phyloP scores from a whole-genome alignment of 225 moss, liverwort and hornwort species.

The Neckera pumila region DNA sequence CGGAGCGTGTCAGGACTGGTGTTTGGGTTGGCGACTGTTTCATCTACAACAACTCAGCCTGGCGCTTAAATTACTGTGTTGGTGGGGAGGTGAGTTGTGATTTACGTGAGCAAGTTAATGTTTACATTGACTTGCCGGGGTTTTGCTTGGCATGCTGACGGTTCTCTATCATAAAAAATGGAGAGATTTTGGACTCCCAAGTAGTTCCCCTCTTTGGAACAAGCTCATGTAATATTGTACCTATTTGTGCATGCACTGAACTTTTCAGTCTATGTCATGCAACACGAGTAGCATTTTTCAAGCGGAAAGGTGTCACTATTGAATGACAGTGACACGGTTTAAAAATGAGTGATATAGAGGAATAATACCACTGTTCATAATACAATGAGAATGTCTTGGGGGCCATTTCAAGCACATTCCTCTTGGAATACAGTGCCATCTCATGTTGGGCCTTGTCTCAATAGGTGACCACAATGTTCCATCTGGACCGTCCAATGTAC shows the following conservation, averaged over 20 bases:
- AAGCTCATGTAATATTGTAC: not conserved
- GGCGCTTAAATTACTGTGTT: conserved; percentile 91
- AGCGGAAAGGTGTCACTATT: not conserved
- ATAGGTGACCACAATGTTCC: conserved; percentile 93
- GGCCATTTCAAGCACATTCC: not conserved
- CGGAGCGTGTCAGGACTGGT: conserved; percentile 81
- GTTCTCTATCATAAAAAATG: not conserved
- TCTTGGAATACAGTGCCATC: not conserved
- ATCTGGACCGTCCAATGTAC: conserved; percentile 90
- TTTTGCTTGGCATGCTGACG: not conserved
- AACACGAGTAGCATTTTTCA: not conserved
- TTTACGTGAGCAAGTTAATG: conserved; percentile 9
- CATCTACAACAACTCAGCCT: conserved; percentile 88
- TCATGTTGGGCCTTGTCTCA: not conserved
- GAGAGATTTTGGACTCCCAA: not conserved
- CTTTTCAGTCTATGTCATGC: not conserved
- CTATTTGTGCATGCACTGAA: not conserved
- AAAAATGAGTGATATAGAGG: not conserved
- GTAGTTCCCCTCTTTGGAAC: not conserved
- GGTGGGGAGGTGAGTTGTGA: conserved; percentile 66
- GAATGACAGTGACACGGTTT: not conserved
- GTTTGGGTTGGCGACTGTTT: conserved; percentile 95
- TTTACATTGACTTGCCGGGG: not conserved
- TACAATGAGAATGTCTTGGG: not conserved
- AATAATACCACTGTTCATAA: not conserved